Conservation (phyloP, 345 rosid species). For the Populus tremula region DNA sequence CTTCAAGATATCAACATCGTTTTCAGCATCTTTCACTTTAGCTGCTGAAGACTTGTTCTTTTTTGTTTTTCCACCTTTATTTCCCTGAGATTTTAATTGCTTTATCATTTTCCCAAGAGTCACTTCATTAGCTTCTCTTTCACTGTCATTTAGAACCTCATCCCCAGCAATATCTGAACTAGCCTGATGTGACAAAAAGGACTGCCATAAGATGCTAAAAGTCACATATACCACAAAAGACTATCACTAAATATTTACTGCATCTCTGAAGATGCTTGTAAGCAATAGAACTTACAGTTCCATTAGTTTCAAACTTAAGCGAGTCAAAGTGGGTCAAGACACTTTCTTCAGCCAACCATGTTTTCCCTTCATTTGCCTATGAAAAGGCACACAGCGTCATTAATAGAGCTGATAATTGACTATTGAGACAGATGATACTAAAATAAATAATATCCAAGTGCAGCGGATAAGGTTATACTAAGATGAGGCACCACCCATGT, state of each 20-base stretch:
- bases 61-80: constrained; percentile 51
- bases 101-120: constrained; percentile 76
- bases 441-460: not conserved
- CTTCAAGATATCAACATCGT: constrained; percentile 77
- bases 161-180: constrained; percentile 39
- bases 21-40: constrained; percentile 50
- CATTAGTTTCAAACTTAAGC: constrained; percentile 56
- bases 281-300: constrained; percentile 45
- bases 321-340: constrained; percentile 65
- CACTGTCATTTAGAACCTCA: constrained; percentile 49
- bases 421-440: not conserved
- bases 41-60: constrained; percentile 44
- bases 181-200: constrained; percentile 43
- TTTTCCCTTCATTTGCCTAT: constrained; percentile 56
- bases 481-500: not conserved
- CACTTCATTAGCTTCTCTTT: constrained; percentile 71
- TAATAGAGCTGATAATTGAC: constrained; percentile 7
- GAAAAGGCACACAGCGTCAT: constrained; percentile 19
- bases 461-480: not conserved
- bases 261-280: constrained; percentile 10
- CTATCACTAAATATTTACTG: constrained; percentile 12
- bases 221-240: constrained; percentile 1
- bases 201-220: constrained; percentile 14
- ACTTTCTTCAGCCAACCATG: constrained; percentile 86
- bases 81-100: constrained; percentile 64